A percentile compares a stretch with the other conserved stretches of the same genome.
These are phyloP conservation scores for Nelumbo lutea DNA, from an alignment of 164 flowering plant species.

Conservation along the genomic window DNA sequence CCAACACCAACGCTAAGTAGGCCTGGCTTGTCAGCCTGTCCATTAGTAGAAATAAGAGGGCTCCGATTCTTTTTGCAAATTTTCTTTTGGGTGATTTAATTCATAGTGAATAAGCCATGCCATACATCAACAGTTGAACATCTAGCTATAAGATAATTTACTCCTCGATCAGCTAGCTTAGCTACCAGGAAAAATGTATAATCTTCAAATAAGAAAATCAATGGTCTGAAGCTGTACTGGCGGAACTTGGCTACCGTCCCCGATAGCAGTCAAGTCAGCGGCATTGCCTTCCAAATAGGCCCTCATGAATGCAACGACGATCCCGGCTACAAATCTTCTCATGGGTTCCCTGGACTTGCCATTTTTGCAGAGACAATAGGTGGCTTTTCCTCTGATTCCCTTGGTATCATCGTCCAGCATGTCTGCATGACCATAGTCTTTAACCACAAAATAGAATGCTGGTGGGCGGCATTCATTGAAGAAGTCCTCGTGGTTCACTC, in stretches of 20 bases:
- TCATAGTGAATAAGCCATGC: too few species aligned
- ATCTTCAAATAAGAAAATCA: constrained; percentile 25
- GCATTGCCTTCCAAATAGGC: constrained; percentile 54
- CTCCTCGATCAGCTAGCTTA: too few species aligned
- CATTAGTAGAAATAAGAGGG: too few species aligned
- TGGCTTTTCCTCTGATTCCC: constrained; percentile 59
- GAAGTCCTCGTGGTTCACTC: constrained; percentile 79
- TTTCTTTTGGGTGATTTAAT: too few species aligned
- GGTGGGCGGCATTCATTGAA: constrained; percentile 53
- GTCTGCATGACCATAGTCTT: constrained; percentile 78
- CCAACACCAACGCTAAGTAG: too few species aligned
- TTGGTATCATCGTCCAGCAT: constrained; percentile 82
- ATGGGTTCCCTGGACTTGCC: constrained; percentile 83
- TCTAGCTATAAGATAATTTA: too few species aligned
- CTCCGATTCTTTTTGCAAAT: too few species aligned
- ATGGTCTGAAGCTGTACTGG: constrained; percentile 45
- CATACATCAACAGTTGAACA: not conserved
- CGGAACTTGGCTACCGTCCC: constrained; percentile 19
- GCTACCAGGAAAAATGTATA: not conserved
- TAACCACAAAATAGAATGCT: constrained; percentile 59
- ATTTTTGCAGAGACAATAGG: constrained; percentile 72
- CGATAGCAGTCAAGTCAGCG: constrained; percentile 26
- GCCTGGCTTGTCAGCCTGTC: too few species aligned
- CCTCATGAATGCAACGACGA: constrained; percentile 62
- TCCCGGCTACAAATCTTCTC: constrained; percentile 77